Conservation (phyloP, 2,329 filamentous ascomycete genomes). For the Penicillium aurantiogriseum region DNA sequence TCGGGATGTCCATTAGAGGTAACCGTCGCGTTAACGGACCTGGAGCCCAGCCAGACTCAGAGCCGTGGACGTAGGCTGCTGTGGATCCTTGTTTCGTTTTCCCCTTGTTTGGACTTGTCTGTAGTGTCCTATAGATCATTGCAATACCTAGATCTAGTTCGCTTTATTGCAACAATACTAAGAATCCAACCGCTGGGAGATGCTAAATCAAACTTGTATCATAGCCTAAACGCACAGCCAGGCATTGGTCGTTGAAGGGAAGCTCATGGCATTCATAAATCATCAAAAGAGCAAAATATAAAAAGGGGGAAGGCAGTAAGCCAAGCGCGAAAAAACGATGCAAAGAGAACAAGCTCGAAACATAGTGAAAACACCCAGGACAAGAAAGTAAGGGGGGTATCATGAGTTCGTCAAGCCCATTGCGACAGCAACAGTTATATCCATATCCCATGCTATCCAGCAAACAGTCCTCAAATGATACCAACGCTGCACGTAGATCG, state of each 20-base stretch:
- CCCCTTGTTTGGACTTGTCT: background rate
- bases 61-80: background rate
- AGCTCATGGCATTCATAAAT: slow-evolving; percentile 14
- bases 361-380: background rate
- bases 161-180: background rate
- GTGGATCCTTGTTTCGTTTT: too few species aligned
- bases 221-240: background rate
- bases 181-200: background rate
- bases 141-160: background rate
- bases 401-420: slow-evolving; percentile 7
- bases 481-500: background rate
- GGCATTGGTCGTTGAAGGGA: background rate
- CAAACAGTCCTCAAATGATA: background rate
- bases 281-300: slow-evolving; percentile 4
- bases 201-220: slow-evolving; percentile 8
- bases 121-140: background rate
- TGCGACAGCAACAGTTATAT: slow-evolving; percentile 8
- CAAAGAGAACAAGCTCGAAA: background rate
- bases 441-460: slow-evolving; percentile 8
- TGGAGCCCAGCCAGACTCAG: background rate
- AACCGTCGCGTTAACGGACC: background rate
- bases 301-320: background rate
- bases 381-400: slow-evolving; percentile 5
- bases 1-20: too few species aligned
- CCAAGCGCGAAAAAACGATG: background rate